Conservation (phyloP, 2,329 filamentous ascomycete genomes). For the Cercospora sesami region DNA sequence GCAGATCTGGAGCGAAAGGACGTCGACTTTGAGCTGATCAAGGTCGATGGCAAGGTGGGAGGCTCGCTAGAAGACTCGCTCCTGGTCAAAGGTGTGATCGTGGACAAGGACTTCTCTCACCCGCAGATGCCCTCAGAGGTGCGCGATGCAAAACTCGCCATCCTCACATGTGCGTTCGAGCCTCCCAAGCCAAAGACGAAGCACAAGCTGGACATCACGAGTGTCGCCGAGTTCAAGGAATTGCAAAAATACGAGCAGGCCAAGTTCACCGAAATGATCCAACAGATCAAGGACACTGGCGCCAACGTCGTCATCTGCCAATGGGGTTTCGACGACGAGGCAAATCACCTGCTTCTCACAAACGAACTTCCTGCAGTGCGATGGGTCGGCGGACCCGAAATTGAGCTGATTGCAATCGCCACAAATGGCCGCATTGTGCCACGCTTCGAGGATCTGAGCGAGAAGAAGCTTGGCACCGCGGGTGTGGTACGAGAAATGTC, state of each 20-base stretch:
- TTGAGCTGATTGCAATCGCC: constrained; percentile 96
- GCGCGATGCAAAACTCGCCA: constrained; percentile 92
- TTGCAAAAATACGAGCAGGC: constrained; percentile 91
- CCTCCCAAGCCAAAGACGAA: constrained; percentile 99
- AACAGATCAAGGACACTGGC: constrained; percentile 95
- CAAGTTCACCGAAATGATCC: constrained; percentile 98
- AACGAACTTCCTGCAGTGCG: constrained; percentile 93
- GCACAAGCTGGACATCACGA: constrained; percentile 97
- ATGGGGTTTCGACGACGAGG: constrained; percentile 99
- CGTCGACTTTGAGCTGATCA: constrained; percentile 98
- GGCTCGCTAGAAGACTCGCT: constrained; percentile 90
- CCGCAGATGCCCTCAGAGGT: constrained; percentile 98
- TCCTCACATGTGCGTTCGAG: constrained; percentile 96
- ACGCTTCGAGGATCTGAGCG: constrained; percentile 88
- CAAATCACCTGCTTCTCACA: constrained; percentile 94
- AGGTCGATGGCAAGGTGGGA: constrained; percentile 97
- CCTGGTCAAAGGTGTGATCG: constrained; percentile 94
- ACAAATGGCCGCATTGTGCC: constrained; percentile 98
- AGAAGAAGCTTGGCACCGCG: constrained; percentile 86
- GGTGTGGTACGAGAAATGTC: constrained; percentile 92
- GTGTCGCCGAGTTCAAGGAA: constrained; percentile 97
- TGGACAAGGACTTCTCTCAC: constrained; percentile 99
- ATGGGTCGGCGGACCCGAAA: constrained; percentile 98
- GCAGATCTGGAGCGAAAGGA: constrained; percentile 95
- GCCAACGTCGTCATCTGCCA: constrained; percentile 98